phyloP scores from a whole-genome alignment of 2,329 filamentous ascomycete genomes.

The Lanzia echinophila region DNA sequence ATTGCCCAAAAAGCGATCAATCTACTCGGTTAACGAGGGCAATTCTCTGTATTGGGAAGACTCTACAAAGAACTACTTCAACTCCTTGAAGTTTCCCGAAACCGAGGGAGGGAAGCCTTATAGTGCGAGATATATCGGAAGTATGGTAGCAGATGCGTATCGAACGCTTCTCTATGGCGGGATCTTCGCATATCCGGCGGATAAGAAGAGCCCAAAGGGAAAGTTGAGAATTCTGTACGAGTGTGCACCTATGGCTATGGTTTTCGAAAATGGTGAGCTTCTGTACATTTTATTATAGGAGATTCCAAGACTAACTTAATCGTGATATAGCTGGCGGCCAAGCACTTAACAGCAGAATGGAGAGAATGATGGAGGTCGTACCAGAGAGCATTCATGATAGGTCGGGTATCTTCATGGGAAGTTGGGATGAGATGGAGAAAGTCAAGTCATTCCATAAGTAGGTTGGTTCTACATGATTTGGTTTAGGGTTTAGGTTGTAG shows the following conservation, averaged over 20 bases:
- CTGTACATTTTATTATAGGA: neutral
- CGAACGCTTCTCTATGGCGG: conserved; percentile 91
- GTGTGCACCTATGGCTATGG: conserved; percentile 97
- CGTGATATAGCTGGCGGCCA: conserved; percentile 69
- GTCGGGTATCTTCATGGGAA: conserved; percentile 94
- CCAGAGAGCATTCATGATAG: conserved; percentile 93
- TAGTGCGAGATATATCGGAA: conserved; percentile 89
- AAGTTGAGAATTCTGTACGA: conserved; percentile 97
- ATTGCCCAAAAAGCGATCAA: conserved; percentile 71
- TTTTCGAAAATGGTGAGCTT: conserved; percentile 89
- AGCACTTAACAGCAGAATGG: conserved; percentile 86
- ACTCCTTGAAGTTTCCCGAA: conserved; percentile 76
- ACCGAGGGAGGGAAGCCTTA: conserved; percentile 74
- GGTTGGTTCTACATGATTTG: neutral
- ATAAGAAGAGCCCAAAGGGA: conserved; percentile 97
- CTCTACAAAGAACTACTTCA: conserved; percentile 78
- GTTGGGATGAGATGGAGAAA: conserved; percentile 91
- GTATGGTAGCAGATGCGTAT: conserved; percentile 98
- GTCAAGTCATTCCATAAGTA: conserved; percentile 53
- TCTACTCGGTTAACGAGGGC: conserved; percentile 98
- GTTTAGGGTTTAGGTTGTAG: neutral
- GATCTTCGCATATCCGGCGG: conserved; percentile 94
- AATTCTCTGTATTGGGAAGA: conserved; percentile 97
- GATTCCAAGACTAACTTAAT: conserved; percentile 32
- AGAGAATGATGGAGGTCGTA: conserved; percentile 79